These are phyloP conservation scores for Aegilops longissima DNA, from an alignment of 176 grass and related monocot genomes.

Conservation along the genomic window DNA sequence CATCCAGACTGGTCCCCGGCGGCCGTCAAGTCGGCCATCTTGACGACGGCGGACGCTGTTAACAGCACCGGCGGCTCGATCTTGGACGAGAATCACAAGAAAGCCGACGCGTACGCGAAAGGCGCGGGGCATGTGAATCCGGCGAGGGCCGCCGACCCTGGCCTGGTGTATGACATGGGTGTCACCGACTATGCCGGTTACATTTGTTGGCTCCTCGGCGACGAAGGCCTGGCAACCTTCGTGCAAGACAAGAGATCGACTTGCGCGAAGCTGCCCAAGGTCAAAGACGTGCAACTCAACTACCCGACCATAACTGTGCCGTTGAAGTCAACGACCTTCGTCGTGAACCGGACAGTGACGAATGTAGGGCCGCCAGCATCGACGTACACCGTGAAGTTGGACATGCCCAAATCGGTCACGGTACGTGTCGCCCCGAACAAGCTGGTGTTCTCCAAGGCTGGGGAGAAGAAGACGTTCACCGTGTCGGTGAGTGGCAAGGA, in stretches of 20 bases:
- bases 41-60: not conserved
- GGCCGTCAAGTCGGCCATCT: not conserved
- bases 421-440: not conserved
- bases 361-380: not conserved
- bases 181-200: not conserved
- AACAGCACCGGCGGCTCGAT: not conserved
- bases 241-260: not conserved
- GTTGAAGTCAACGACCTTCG: not conserved
- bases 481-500: not conserved
- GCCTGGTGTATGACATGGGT: not conserved
- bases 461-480: not conserved
- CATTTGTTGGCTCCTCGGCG: not conserved
- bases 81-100: not conserved
- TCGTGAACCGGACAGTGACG: not conserved
- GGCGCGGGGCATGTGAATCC: not conserved
- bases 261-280: not conserved
- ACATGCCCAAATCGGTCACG: not conserved
- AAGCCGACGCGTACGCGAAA: not conserved
- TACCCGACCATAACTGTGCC: constrained; percentile 6
- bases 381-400: not conserved
- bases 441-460: not conserved
- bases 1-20: not conserved
- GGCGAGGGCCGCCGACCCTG: not conserved
- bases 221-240: not conserved
- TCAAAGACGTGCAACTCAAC: not conserved